These are phyloP conservation scores for Exutisphaerella laricina DNA, from an alignment of 2,329 filamentous ascomycete genomes.

Conservation along the genomic window DNA sequence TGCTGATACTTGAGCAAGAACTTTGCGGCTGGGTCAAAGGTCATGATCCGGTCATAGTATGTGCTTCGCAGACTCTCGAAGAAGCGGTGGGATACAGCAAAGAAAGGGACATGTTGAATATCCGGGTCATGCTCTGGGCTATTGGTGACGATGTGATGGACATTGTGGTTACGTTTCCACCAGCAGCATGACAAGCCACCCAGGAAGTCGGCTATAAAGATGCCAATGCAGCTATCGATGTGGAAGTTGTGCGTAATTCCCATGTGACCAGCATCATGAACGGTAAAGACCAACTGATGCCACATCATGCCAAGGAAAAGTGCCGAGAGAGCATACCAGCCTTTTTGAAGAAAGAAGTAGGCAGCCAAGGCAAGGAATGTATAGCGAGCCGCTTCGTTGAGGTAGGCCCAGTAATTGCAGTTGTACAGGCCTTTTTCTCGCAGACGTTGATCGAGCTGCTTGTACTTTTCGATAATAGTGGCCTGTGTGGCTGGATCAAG, in stretches of 20 bases:
- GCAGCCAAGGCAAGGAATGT: conserved; percentile 58
- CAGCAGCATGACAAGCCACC: conserved; percentile 88
- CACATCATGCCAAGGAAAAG: conserved; percentile 76
- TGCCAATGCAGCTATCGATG: conserved; percentile 76
- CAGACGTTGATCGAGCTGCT: conserved; percentile 67
- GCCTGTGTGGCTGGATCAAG: conserved; percentile 69
- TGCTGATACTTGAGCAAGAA: conserved; percentile 56
- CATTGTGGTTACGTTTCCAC: conserved; percentile 97
- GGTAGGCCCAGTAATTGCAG: conserved; percentile 78
- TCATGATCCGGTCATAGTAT: conserved; percentile 61
- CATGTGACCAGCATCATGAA: conserved; percentile 95
- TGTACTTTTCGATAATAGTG: conserved; percentile 72
- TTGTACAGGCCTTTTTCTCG: conserved; percentile 70
- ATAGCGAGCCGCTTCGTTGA: conserved; percentile 69
- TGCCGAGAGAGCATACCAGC: conserved; percentile 55
- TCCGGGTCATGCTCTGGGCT: conserved; percentile 93
- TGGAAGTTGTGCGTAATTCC: conserved; percentile 91
- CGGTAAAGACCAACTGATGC: conserved; percentile 92
- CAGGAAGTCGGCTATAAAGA: conserved; percentile 81
- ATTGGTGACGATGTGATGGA: conserved; percentile 95
- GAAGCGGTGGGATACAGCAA: conserved; percentile 61
- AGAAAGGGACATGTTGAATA: conserved; percentile 69
- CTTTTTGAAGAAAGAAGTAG: conserved; percentile 43
- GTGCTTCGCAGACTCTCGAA: conserved; percentile 58
- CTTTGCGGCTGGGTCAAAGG: conserved; percentile 57